Conservation (phyloP, 768 basidiomycete species). For the Suillus discolor region DNA sequence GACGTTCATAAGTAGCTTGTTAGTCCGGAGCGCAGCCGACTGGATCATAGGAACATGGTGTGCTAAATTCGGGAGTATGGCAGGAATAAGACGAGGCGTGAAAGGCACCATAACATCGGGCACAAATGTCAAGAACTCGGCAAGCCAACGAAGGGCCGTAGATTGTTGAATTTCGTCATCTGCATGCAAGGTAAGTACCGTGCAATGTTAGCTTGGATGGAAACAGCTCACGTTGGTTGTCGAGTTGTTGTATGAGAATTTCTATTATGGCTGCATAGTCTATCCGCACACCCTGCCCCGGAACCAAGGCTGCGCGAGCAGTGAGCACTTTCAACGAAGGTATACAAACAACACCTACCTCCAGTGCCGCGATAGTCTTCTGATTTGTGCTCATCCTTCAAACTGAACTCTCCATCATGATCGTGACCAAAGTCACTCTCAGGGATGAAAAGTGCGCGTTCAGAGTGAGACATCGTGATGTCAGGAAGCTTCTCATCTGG, state of each 20-base stretch:
- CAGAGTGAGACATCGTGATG: conserved; percentile 56
- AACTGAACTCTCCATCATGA: conserved; percentile 42
- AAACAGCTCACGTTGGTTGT: conserved; percentile 69
- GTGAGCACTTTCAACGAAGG: conserved; percentile 10
- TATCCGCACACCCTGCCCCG: conserved; percentile 91
- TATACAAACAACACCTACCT: conserved; percentile 41
- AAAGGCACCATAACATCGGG: conserved; percentile 94
- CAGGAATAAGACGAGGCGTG: conserved; percentile 89
- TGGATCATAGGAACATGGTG: conserved; percentile 91
- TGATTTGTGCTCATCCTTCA: conserved; percentile 46
- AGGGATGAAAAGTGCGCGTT: conserved; percentile 58
- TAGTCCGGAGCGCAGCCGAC: conserved; percentile 81
- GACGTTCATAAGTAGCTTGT: conserved; percentile 80
- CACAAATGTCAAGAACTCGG: conserved; percentile 85
- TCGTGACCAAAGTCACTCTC: conserved; percentile 43
- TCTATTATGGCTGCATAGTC: conserved; percentile 93
- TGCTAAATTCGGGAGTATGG: conserved; percentile 92
- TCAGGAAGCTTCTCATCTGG: conserved; percentile 59
- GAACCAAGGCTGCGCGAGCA: conserved; percentile 69
- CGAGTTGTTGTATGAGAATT: conserved; percentile 86
- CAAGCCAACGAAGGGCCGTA: conserved; percentile 91
- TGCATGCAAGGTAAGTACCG: conserved; percentile 5
- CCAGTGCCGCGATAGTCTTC: conserved; percentile 68
- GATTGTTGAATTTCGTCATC: conserved; percentile 96
- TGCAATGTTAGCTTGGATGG: conserved; percentile 8